A percentile compares a stretch with the other conserved stretches of the same genome.
Conservation (phyloP, 2,329 filamentous ascomycete species). For the Orbilia oligospora region DNA sequence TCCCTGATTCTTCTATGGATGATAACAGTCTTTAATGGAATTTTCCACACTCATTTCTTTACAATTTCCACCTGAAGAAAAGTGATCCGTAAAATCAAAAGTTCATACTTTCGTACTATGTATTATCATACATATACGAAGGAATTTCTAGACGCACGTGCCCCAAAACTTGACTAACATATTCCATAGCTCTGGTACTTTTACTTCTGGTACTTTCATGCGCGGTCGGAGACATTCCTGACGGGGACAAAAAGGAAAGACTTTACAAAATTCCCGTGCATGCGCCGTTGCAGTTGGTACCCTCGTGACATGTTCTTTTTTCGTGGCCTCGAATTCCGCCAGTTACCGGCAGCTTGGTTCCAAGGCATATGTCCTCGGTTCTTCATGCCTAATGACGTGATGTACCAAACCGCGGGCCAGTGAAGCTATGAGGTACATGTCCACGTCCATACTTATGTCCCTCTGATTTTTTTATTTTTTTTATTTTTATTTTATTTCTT, state of each 20-base stretch:
- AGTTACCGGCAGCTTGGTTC: slow-evolving; percentile 60
- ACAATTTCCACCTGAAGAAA: neutral
- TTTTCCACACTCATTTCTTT: neutral
- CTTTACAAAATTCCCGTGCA: slow-evolving; percentile 5
- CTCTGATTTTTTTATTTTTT: too few species aligned
- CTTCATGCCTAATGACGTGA: slow-evolving; percentile 55
- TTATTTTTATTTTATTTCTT: too few species aligned
- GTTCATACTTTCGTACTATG: too few species aligned
- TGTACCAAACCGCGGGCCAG: slow-evolving; percentile 41
- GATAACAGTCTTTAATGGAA: slow-evolving; percentile 26
- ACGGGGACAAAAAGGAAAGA: neutral
- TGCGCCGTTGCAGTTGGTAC: slow-evolving; percentile 2
- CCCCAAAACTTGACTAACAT: neutral
- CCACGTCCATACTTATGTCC: neutral
- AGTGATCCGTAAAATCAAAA: neutral
- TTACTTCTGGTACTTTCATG: neutral
- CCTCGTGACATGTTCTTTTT: slow-evolving; percentile 40
- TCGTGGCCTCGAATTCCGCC: slow-evolving; percentile 41
- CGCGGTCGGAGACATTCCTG: slow-evolving; percentile 41
- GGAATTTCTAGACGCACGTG: slow-evolving; percentile 44
- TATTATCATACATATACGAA: too few species aligned
- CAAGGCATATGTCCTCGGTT: slow-evolving; percentile 43
- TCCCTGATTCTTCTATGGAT: slow-evolving; percentile 17
- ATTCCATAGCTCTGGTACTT: neutral
- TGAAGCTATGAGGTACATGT: slow-evolving; percentile 45